These are phyloP conservation scores for Cyclanthera cordifolia DNA, from an alignment of 306 rosid genomes.

Conservation along the genomic window DNA sequence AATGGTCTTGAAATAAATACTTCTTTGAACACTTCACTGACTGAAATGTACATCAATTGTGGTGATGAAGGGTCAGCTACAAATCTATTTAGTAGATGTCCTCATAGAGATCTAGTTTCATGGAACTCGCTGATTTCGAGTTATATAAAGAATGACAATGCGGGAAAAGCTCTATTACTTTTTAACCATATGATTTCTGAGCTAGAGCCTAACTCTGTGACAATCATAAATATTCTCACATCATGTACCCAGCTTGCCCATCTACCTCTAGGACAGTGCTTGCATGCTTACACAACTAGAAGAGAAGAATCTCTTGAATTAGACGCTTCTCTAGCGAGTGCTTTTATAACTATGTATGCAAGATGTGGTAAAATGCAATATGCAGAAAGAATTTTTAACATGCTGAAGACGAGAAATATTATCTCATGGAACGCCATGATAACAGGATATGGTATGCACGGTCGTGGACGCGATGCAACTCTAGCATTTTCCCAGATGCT, in stretches of 20 bases:
- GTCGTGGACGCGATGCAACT: slow-evolving; percentile 31
- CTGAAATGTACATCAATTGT: slow-evolving; percentile 34
- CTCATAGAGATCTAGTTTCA: slow-evolving; percentile 30
- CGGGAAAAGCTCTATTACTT: slow-evolving; percentile 22
- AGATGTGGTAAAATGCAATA: slow-evolving; percentile 33
- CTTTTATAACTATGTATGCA: slow-evolving; percentile 31
- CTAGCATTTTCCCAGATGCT: slow-evolving; percentile 23
- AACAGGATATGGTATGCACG: slow-evolving; percentile 31
- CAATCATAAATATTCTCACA: slow-evolving; percentile 31
- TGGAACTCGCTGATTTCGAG: slow-evolving; percentile 37
- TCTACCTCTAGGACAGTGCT: slow-evolving; percentile 30
- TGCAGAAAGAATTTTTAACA: slow-evolving; percentile 27
- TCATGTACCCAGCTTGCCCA: slow-evolving; percentile 30
- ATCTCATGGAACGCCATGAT: slow-evolving; percentile 41
- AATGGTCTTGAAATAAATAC: slow-evolving; percentile 23
- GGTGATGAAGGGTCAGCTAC: slow-evolving; percentile 30
- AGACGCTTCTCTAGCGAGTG: slow-evolving; percentile 27
- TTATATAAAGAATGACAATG: slow-evolving; percentile 21
- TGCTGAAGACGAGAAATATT: slow-evolving; percentile 20
- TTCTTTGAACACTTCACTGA: slow-evolving; percentile 34
- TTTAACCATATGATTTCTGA: slow-evolving; percentile 32
- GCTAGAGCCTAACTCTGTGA: slow-evolving; percentile 27
- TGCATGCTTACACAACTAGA: slow-evolving; percentile 28
- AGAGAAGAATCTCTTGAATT: slow-evolving; percentile 10
- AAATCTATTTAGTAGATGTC: slow-evolving; percentile 24